Percentiles rank a stretch among this genome's conserved stretches.
Conservation (phyloP, 345 rosid genomes). For the Noccaea bulbosa region DNA sequence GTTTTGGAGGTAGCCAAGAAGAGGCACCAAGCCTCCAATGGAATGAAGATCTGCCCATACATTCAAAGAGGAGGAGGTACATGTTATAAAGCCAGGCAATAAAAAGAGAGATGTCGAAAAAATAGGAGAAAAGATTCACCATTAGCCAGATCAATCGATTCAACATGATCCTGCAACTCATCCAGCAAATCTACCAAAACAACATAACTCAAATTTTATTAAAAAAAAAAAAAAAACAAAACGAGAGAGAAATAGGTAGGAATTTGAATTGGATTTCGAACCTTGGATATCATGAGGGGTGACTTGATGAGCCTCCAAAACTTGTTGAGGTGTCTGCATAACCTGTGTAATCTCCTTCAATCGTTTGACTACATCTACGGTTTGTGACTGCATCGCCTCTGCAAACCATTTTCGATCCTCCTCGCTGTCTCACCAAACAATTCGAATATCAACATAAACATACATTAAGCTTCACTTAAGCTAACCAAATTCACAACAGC, state of each 20-base stretch:
- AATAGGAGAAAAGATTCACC: slow-evolving; percentile 18
- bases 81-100: slow-evolving; percentile 8
- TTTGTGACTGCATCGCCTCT: slow-evolving; percentile 92
- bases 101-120: background rate
- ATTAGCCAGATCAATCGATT: slow-evolving; percentile 44
- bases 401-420: slow-evolving; percentile 91
- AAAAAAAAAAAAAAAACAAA: background rate
- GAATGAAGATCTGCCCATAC: slow-evolving; percentile 38
- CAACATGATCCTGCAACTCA: slow-evolving; percentile 45
- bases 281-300: slow-evolving; percentile 73
- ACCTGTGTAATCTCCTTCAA: slow-evolving; percentile 92
- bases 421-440: slow-evolving; percentile 52
- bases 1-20: slow-evolving; percentile 36
- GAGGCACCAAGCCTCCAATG: slow-evolving; percentile 37
- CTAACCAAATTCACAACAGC: background rate
- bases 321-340: slow-evolving; percentile 72
- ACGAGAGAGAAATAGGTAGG: background rate
- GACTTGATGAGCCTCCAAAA: slow-evolving; percentile 76
- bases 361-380: slow-evolving; percentile 71
- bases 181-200: slow-evolving; percentile 37
- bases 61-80: background rate
- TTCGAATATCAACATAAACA: background rate
- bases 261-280: slow-evolving; percentile 7
- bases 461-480: background rate
- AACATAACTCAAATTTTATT: background rate